Evolutionary conservation across 441 rosid species (phyloP), one percentile per base, ranked within the genome.

Genomic region (Pelargonium citronellum): DNA sequence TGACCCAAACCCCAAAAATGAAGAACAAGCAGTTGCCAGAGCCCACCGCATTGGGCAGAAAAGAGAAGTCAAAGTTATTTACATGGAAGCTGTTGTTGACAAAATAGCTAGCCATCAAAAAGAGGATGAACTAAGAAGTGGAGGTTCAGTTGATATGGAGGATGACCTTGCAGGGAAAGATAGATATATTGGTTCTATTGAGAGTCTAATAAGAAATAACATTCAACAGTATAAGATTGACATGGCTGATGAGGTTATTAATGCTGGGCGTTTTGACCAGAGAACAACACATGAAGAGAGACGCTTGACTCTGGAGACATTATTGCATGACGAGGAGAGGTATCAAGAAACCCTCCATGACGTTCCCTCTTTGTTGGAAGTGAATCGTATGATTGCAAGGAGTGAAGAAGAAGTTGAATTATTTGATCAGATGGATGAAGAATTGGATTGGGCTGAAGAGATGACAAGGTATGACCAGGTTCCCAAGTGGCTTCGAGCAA

Each of bases 221-320:
- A 95, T 95, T 82, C 99, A 96, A 68, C 99, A 96, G 83, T 96
- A 96, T 78, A 96, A 96, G 83, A 96, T 96, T 78, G 99, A 96
- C 83, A 96, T 96, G 99, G 99, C 99, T 79, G 99, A 96, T 83
- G 99, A 96, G 85, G 99, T 96, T 69, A 96, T 92, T 75, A 96
- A 96, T 87, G 99, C 98, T 83, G 99, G 99, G 67, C 97, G 99
- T 71, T 96, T 96, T 86, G 99, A 96, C 83, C 99, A 96, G 82
- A 92, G 98, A 81, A 96, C 99, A 66, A 96, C 99, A 27, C 99
- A 96, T 72, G 99, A 96, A 87, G 99, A 96, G 83, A 87, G 99
- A 39, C 96, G 99, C 12, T 74, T 90, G 89, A 96, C 98, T 70
- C 85, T 96, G 77, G 99, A 96, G 85, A 90, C 99, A 75, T 80